Base-by-base conservation (phyloP, 768 basidiomycete genomes). In the Leucocoprinus leucothites region DNA sequence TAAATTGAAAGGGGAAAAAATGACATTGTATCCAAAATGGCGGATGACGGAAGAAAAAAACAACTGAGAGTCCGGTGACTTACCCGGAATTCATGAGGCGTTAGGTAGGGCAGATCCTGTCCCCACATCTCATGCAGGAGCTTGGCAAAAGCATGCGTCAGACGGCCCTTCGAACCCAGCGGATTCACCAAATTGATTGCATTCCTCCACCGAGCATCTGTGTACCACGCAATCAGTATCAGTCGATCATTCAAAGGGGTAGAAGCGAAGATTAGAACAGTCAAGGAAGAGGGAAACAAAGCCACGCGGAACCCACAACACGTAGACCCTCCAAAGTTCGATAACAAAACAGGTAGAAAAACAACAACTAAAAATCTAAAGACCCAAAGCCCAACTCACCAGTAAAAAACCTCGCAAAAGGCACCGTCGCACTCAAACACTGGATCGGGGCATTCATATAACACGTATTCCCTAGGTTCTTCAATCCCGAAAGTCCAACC, bases 361-460 rank as follows among this genome's bases (percentile, higher is more conserved):
- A 51, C 38, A 49, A 50, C 47, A 24, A 40, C 14, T 19, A n/a
- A 24, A 3, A 22, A 47, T 31, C 7, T 16, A 19, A 35, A 8
- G 28, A 9, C 26, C 40, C 11, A 49, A 53, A 25, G 38, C 25
- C 47, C 53, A 19, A 58, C 82, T 35, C 65, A 94, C 94, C 89
- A 3, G 85, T 87, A 64, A 99, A 98, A 74, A 95, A 98, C 51
- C 86, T 80, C 26, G 94, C 84, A 69, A 99, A 96, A 0, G 96
- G 96, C 6, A 90, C 84, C 0, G 96, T 97, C 0, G 95, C 95
- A 66, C 87, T 94, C 65, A 99, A 74, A 68, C 97, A 99, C 70
- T 99, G 97, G 14, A 99, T 83, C 5, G 94, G 94, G 26, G 97
- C 91, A 68, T 98, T 98, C 94, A 98, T 98, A 67, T 98, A 99